Evolutionary conservation across 2,329 filamentous ascomycete species (phyloP), one percentile per base, ranked within the genome.

Genomic region (Aspergillus neotritici): DNA sequence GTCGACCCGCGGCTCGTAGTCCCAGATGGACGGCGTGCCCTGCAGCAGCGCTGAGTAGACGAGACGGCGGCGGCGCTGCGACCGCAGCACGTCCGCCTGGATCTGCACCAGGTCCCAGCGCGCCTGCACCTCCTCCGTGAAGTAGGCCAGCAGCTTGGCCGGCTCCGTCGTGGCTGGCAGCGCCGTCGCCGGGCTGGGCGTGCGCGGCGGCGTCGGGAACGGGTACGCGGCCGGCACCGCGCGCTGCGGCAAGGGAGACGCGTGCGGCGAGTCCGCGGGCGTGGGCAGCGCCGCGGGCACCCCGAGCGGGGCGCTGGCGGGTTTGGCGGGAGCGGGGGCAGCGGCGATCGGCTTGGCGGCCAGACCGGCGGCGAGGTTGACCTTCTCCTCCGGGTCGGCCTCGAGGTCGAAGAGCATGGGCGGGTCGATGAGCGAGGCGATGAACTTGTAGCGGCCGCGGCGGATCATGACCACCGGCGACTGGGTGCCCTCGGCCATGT

Each of bases 381-480:
- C 70, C n/a, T 87, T 67, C 69, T 95, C 88, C 29, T 81, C 69
- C 0, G 88, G 87, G 58, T 96, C 90, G 14, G 72, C 66, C 34
- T 75, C 73, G 5, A 96, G 74, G 67, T 96, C 86, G 74, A 82
- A 96, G 10, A 96, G 78, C 70, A 93, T 87, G 25, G 86, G 83
- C 28, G 85, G 83, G 61, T 96, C 90, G 15, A 83, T 83, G 5
- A 89, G 82, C 58, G 88, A 95, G 50, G 80, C 88, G 51, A 93
- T 82, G 65, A 89, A 95, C 73, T 96, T 96, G 87, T 87, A 96
- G 36, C 78, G 76, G 7, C 87, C 87, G 42, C 88, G 83, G 45
- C 86, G 83, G 61, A 96, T 96, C 90, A 96, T 96, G 76, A 94
- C 87, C 44, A 94, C 79, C 1, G 90, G 90, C 4, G 86, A 83